Percentiles rank a stretch among this genome's conserved stretches.
Evolutionary conservation across 1,139 yeast genomes (phyloP).

Genomic region (Yamadazyma diddensiae): DNA sequence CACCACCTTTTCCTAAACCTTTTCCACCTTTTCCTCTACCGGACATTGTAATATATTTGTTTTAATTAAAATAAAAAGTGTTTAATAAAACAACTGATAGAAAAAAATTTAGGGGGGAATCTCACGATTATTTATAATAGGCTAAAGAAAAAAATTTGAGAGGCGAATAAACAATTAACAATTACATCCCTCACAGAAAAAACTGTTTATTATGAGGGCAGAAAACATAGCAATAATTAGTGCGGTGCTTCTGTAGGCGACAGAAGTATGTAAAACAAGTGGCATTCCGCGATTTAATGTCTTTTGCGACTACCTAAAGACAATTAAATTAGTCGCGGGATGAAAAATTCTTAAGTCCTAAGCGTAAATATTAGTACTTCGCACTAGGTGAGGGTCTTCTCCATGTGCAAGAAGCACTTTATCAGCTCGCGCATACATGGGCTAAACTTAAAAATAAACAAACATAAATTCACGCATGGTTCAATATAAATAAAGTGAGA

Average conservation of each 20-base stretch:
- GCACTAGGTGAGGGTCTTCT: too few species aligned
- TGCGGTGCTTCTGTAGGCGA: not conserved
- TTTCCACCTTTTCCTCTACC: slow-evolving; percentile 99
- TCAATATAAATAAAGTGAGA: slow-evolving; percentile 2
- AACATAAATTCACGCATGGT: not conserved
- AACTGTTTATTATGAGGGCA: not conserved
- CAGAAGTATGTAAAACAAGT: not conserved
- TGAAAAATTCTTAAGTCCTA: not conserved
- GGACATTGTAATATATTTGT: slow-evolving; percentile 56
- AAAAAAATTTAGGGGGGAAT: slow-evolving; percentile 13
- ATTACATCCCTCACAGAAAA: not conserved
- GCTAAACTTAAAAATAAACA: slow-evolving; percentile 1
- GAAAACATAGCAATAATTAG: not conserved
- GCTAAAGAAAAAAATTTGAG: not conserved
- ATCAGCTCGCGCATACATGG: too few species aligned
- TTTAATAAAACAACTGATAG: slow-evolving; percentile 4
- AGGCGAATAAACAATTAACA: slow-evolving; percentile 1
- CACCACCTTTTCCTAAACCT: slow-evolving; percentile 99
- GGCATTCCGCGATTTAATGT: not conserved
- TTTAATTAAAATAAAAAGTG: slow-evolving; percentile 2
- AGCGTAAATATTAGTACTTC: slow-evolving; percentile 1
- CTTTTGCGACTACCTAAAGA: slow-evolving; percentile 1
- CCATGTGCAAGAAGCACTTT: not conserved
- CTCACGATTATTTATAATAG: slow-evolving; percentile 9
- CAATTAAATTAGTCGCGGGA: not conserved